Evolutionary conservation across 108 stramenopile genomes (phyloP).

Genomic region (Pseudonitzschia pungens): DNA sequence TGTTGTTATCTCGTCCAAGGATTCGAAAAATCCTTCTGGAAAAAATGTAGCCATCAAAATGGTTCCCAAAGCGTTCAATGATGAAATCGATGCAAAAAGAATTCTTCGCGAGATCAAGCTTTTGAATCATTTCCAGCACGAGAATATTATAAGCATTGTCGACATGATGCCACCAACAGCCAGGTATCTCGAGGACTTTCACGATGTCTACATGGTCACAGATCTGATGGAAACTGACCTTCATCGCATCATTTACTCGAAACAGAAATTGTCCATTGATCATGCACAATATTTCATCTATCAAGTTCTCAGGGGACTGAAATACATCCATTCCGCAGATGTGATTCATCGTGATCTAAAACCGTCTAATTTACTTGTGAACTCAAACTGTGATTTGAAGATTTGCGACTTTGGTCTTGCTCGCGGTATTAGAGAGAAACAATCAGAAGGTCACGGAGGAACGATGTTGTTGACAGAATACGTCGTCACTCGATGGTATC

Average conservation of each 20-base stretch:
- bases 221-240: slow-evolving; percentile 99
- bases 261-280: slow-evolving; percentile 94
- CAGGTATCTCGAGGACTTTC: slow-evolving; percentile 87
- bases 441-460: slow-evolving; percentile 45
- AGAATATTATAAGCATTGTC: slow-evolving; percentile 87
- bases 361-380: slow-evolving; percentile 97
- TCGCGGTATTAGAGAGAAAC: slow-evolving; percentile 74
- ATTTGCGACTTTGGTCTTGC: slow-evolving; percentile 99
- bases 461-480: slow-evolving; percentile 90
- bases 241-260: slow-evolving; percentile 98
- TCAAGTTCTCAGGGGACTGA: slow-evolving; percentile 94
- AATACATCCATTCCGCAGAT: slow-evolving; percentile 99
- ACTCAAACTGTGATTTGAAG: slow-evolving; percentile 98
- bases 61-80: slow-evolving; percentile 94
- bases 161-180: slow-evolving; percentile 89
- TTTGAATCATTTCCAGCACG: slow-evolving; percentile 87
- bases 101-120: slow-evolving; percentile 98
- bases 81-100: slow-evolving; percentile 99
- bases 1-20: slow-evolving; percentile 92
- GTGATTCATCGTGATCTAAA: slow-evolving; percentile 98
- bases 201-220: slow-evolving; percentile 96
- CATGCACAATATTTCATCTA: slow-evolving; percentile 98
- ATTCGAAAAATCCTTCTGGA: slow-evolving; percentile 41
- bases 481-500: slow-evolving; percentile 98
- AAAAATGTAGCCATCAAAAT: slow-evolving; percentile 98